Percentiles rank a stretch among this genome's conserved stretches.
These are phyloP conservation scores for Neurospora sp. DNA, from an alignment of 495 filamentous ascomycete genomes.

Conservation along the genomic window DNA sequence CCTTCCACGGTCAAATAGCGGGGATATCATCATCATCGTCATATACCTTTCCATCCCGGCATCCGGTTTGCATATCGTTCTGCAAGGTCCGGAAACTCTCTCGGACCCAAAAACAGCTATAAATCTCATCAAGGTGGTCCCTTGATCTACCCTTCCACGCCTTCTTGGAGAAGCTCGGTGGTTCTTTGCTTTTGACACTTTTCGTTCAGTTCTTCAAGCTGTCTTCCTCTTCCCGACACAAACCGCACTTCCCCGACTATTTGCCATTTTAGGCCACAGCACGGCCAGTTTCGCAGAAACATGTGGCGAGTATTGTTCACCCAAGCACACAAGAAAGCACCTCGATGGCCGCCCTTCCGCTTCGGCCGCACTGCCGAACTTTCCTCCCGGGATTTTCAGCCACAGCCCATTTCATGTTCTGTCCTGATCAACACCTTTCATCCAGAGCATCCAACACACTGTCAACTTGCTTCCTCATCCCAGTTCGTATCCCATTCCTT, in stretches of 20 bases:
- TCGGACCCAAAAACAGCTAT: background rate
- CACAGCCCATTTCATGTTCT: background rate
- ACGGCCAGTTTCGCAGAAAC: background rate
- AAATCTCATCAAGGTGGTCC: background rate
- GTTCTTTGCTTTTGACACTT: background rate
- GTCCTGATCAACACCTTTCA: background rate
- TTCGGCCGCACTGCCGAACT: background rate
- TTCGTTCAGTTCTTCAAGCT: background rate
- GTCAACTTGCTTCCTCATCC: background rate
- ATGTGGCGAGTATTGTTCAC: background rate
- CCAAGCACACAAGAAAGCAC: background rate
- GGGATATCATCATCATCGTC: background rate
- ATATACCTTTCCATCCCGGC: background rate
- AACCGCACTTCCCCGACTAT: background rate
- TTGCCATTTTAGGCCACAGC: background rate
- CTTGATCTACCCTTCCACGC: background rate
- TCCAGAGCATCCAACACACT: background rate
- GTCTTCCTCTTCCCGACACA: background rate
- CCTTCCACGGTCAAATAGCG: background rate
- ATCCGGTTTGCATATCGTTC: background rate
- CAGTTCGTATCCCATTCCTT: background rate
- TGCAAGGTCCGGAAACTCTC: background rate
- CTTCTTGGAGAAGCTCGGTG: background rate
- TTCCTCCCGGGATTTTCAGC: background rate
- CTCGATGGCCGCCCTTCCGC: background rate